Evolutionary conservation across 106 monocot genomes (phyloP).

Genomic region (Platanthera guangdongensis): DNA sequence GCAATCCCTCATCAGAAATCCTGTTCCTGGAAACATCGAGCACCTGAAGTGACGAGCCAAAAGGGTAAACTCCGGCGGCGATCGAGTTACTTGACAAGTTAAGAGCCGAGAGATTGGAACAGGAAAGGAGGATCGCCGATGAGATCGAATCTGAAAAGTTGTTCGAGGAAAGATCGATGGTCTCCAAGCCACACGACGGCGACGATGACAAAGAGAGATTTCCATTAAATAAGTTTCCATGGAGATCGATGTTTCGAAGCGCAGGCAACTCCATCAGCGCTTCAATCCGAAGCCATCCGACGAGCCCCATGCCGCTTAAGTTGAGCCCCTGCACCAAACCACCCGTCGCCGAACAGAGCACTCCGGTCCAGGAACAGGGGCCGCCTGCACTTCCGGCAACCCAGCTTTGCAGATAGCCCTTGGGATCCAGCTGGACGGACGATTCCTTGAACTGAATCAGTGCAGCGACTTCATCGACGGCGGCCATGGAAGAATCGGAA

Average conservation of each 20-base stretch:
- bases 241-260: constrained; percentile 28
- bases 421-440: constrained; percentile 28
- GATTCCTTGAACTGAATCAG: constrained; percentile 38
- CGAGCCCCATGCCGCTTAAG: constrained; percentile 26
- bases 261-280: constrained; percentile 21
- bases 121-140: constrained; percentile 27
- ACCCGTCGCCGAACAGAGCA: constrained; percentile 22
- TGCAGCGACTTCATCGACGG: constrained; percentile 18
- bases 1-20: constrained; percentile 39
- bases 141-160: constrained; percentile 34
- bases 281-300: constrained; percentile 23
- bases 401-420: constrained; percentile 26
- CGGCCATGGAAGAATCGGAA: constrained; percentile 4
- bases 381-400: neutral
- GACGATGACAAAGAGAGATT: constrained; percentile 30
- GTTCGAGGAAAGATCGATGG: constrained; percentile 61
- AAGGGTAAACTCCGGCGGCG: constrained; percentile 40
- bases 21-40: constrained; percentile 66
- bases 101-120: constrained; percentile 24
- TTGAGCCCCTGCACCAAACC: constrained; percentile 26
- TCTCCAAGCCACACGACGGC: constrained; percentile 32
- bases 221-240: constrained; percentile 36
- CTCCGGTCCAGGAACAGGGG: constrained; percentile 34
- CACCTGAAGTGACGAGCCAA: constrained; percentile 29
- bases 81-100: constrained; percentile 61